A percentile compares a stretch with the other conserved stretches of the same genome.
These are phyloP conservation scores for Rhodotorula kratochvilovae DNA, from an alignment of 768 basidiomycete genomes.

Conservation along the genomic window DNA sequence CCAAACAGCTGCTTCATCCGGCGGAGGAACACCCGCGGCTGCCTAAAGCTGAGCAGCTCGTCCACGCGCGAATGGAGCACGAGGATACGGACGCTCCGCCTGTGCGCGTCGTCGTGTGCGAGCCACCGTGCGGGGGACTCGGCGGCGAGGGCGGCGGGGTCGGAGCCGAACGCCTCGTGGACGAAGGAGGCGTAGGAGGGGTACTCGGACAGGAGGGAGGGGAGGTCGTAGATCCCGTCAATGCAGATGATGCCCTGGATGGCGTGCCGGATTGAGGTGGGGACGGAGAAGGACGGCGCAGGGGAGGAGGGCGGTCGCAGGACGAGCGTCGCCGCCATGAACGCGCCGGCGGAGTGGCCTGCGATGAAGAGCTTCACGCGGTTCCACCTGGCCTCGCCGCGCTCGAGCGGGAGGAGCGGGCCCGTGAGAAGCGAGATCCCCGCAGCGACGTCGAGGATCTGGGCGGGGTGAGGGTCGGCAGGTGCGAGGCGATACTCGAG, in stretches of 20 bases:
- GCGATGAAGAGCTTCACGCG: slow-evolving; percentile 10
- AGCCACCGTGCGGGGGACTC: slow-evolving; percentile 33
- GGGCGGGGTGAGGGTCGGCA: slow-evolving; percentile 19
- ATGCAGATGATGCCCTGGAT: slow-evolving; percentile 31
- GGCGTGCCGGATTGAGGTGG: not conserved
- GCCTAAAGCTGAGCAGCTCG: slow-evolving; percentile 38
- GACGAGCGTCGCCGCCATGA: slow-evolving; percentile 26
- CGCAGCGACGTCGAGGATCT: slow-evolving; percentile 27
- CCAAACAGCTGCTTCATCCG: slow-evolving; percentile 9
- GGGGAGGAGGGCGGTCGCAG: slow-evolving; percentile 2
- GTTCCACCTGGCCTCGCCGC: slow-evolving; percentile 13
- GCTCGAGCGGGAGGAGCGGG: slow-evolving; percentile 14
- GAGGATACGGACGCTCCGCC: slow-evolving; percentile 8
- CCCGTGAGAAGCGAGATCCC: slow-evolving; percentile 21
- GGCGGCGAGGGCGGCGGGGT: not conserved
- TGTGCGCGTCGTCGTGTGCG: not conserved
- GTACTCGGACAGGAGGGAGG: slow-evolving; percentile 40
- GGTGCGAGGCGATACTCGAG: slow-evolving; percentile 35
- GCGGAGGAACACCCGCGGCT: slow-evolving; percentile 33
- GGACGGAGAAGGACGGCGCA: slow-evolving; percentile 11
- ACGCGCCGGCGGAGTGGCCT: slow-evolving; percentile 37
- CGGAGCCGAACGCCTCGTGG: slow-evolving; percentile 35
- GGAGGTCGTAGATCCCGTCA: slow-evolving; percentile 43
- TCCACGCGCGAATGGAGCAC: slow-evolving; percentile 42
- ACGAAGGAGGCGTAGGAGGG: slow-evolving; percentile 40